Percentiles rank a stretch among this genome's conserved stretches.
Conservation (phyloP, 164 flowering plant genomes). For the Brasenia schreberi region DNA sequence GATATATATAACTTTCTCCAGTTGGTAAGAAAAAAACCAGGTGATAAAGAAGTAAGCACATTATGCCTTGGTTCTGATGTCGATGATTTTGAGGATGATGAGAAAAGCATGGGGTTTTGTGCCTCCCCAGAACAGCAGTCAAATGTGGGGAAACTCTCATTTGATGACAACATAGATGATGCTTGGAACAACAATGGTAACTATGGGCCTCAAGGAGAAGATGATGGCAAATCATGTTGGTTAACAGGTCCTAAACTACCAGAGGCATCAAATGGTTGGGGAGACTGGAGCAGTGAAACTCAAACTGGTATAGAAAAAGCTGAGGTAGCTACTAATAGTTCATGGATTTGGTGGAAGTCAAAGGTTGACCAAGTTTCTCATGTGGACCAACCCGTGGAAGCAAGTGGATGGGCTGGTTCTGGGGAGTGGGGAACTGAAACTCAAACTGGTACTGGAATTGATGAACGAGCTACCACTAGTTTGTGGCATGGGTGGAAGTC, state of each 20-base stretch:
- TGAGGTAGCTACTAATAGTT: not conserved
- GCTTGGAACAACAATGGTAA: conserved; percentile 6
- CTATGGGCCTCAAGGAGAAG: conserved; percentile 3
- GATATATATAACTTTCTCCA: conserved; percentile 76
- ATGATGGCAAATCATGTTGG: conserved; percentile 21
- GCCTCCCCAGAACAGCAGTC: conserved; percentile 44
- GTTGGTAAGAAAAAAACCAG: conserved; percentile 31
- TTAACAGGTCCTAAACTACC: conserved; percentile 8
- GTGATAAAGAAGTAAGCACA: conserved; percentile 18
- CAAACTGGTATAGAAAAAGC: not conserved
- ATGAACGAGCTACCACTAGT: not conserved
- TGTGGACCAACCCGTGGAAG: not conserved
- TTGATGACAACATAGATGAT: conserved; percentile 42
- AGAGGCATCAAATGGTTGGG: conserved; percentile 8
- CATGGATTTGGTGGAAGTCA: not conserved
- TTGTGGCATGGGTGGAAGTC: not conserved
- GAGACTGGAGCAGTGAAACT: conserved; percentile 9
- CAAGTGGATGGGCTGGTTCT: not conserved
- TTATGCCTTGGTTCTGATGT: conserved; percentile 55
- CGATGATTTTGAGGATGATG: conserved; percentile 50
- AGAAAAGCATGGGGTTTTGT: conserved; percentile 14
- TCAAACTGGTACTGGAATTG: not conserved
- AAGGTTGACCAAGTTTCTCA: not conserved
- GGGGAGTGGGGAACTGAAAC: not conserved
- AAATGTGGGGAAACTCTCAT: conserved; percentile 29